Base-by-base conservation (phyloP, 495 filamentous ascomycete species). In the Polyplosphaeria fusca region DNA sequence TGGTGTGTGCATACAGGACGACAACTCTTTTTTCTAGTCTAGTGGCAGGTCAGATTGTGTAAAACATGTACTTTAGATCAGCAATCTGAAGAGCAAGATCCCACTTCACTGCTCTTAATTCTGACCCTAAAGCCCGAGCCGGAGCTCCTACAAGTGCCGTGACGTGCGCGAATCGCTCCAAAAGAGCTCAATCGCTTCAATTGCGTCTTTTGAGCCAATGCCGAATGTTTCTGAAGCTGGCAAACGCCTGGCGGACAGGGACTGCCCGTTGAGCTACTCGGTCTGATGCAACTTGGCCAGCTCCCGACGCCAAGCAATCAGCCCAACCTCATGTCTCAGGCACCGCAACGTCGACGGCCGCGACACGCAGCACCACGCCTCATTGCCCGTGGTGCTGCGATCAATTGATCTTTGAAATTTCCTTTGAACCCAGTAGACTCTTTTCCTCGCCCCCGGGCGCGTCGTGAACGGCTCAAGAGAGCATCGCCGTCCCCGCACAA, bases 11-110 rank as follows among this genome's bases (percentile, higher is more conserved):
- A 57, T 57, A 62, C 47, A 57, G 37, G 52, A 62, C 51, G 25
- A 54, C 44, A 42, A 35, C 44, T 45, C 9, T 38, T 53, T 62
- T 57, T 47, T 40, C 45, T 51, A 62, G 52, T 51, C 46, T 57
- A 62, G 59, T 56, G 59, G 59, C 59, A 37, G 59, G 51, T 62
- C 59, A 48, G 59, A 62, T 62, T 62, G 59, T 60, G 57, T 62
- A 62, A 62, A 62, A 62, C 59, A 62, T 62, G 59, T 62, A 62
- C 59, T 62, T 62, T 62, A 62, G 59, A 62, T 42, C 44, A 52
- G 24, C 59, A 62, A 62, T 62, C 59, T 62, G 59, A 62, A 47
- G 59, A 62, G 52, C 59, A 56, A 62, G 52, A 26, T 57, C 46
- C 59, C 58, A 47, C 45, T 56, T 52, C 28, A 46, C 58, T 57